Conservation (phyloP, 305 asterid species). For the Rubia occidens region DNA sequence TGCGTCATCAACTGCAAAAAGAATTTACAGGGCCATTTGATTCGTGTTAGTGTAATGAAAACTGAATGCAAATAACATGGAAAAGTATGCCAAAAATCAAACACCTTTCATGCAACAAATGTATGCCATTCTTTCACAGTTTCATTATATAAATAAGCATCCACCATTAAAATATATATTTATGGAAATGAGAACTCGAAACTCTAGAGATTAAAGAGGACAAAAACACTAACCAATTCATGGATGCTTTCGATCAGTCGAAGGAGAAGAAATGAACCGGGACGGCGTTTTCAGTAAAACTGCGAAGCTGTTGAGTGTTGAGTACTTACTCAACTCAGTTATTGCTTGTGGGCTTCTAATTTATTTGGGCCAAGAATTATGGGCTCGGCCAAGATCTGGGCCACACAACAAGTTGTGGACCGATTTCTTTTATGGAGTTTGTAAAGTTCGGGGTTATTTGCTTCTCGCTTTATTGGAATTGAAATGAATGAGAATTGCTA, state of each 20-base stretch:
- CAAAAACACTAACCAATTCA: neutral
- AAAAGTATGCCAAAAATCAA: neutral
- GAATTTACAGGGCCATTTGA: neutral
- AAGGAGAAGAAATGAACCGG: neutral
- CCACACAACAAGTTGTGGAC: neutral
- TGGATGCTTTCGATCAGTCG: neutral
- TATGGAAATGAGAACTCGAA: neutral
- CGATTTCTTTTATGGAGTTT: neutral
- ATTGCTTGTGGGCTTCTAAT: neutral
- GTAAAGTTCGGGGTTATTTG: neutral
- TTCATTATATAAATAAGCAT: neutral
- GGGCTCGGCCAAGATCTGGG: neutral
- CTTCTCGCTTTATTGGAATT: too few species aligned
- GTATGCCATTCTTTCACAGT: neutral
- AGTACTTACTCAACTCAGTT: neutral
- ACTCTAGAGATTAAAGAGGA: neutral
- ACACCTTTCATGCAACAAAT: conserved; percentile 1
- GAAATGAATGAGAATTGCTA: neutral
- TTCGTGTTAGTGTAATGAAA: neutral
- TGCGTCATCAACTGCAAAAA: neutral
- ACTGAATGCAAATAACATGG: neutral
- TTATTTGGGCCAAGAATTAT: neutral
- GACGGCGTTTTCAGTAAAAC: neutral
- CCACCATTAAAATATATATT: neutral
- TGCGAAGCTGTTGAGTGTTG: neutral